A percentile compares a stretch with the other conserved stretches of the same genome.
These are phyloP conservation scores for Penicillium taxi DNA, from an alignment of 495 filamentous ascomycete species.

Conservation along the genomic window DNA sequence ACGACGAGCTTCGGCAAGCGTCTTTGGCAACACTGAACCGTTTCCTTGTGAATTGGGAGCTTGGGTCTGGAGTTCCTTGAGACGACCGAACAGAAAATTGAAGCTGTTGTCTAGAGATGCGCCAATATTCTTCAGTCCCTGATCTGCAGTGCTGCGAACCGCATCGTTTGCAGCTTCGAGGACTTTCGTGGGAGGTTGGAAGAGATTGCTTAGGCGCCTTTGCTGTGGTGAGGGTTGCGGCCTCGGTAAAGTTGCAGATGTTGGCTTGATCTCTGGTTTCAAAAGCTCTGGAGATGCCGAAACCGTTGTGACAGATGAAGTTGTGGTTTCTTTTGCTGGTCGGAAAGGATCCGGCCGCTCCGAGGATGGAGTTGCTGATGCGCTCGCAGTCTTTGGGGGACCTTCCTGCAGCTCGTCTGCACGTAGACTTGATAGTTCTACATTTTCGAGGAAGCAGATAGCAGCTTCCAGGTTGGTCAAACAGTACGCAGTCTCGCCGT, in stretches of 20 bases:
- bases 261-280: slow-evolving; percentile 26
- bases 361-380: slow-evolving; percentile 45
- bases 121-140: slow-evolving; percentile 82
- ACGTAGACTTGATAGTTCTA: slow-evolving; percentile 84
- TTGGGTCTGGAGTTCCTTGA: slow-evolving; percentile 57
- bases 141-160: slow-evolving; percentile 78
- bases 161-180: slow-evolving; percentile 77
- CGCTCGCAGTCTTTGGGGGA: slow-evolving; percentile 47
- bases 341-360: slow-evolving; percentile 27
- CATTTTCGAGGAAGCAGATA: slow-evolving; percentile 93
- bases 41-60: slow-evolving; percentile 33
- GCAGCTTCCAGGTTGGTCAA: slow-evolving; percentile 93
- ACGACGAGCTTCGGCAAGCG: slow-evolving; percentile 83
- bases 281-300: slow-evolving; percentile 29
- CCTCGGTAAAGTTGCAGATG: slow-evolving; percentile 35
- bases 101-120: slow-evolving; percentile 83
- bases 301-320: slow-evolving; percentile 29
- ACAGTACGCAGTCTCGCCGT: slow-evolving; percentile 92
- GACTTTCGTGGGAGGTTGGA: slow-evolving; percentile 70
- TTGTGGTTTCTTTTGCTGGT: slow-evolving; percentile 19
- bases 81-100: slow-evolving; percentile 84
- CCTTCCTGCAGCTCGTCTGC: slow-evolving; percentile 67
- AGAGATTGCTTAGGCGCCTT: slow-evolving; percentile 71
- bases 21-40: slow-evolving; percentile 61
- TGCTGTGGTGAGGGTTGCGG: slow-evolving; percentile 41